Evolutionary conservation across 306 rosid species (phyloP).

Genomic region (Malus fusca): DNA sequence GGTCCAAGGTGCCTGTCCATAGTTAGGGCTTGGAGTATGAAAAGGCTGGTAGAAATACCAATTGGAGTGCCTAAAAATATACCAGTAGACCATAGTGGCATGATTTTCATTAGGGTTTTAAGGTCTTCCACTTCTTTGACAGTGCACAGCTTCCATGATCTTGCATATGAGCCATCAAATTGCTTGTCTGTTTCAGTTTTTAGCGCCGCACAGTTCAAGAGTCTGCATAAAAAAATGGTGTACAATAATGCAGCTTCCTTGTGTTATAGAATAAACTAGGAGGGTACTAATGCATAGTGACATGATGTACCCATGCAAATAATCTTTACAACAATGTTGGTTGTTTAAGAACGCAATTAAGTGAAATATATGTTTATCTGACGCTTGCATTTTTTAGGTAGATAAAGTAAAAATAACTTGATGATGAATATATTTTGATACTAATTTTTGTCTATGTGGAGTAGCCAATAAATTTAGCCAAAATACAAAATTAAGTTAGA

Average conservation of each 20-base stretch:
- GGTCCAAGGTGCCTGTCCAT: constrained; percentile 24
- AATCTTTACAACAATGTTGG: neutral
- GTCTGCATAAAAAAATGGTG: neutral
- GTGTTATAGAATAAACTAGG: neutral
- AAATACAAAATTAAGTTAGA: neutral
- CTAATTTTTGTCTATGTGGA: neutral
- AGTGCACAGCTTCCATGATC: constrained; percentile 24
- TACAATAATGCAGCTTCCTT: neutral
- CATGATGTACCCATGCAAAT: neutral
- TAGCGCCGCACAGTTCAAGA: constrained; percentile 25
- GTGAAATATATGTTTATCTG: neutral
- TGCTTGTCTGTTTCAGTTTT: constrained; percentile 10
- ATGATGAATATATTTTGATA: no score
- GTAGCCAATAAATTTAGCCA: neutral
- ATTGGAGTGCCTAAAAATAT: constrained; percentile 10
- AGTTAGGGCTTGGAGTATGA: constrained; percentile 22
- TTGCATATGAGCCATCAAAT: constrained; percentile 1
- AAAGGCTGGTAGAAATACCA: constrained; percentile 3
- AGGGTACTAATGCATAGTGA: neutral
- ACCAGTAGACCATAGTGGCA: constrained; percentile 29
- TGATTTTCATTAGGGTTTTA: constrained; percentile 1
- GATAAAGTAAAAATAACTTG: no score
- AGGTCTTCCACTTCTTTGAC: constrained; percentile 34
- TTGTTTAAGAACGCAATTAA: neutral
- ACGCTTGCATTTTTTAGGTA: no score